phyloP scores from a whole-genome alignment of 192 early-diverging fungal species.

The Entomortierella parvispora region DNA sequence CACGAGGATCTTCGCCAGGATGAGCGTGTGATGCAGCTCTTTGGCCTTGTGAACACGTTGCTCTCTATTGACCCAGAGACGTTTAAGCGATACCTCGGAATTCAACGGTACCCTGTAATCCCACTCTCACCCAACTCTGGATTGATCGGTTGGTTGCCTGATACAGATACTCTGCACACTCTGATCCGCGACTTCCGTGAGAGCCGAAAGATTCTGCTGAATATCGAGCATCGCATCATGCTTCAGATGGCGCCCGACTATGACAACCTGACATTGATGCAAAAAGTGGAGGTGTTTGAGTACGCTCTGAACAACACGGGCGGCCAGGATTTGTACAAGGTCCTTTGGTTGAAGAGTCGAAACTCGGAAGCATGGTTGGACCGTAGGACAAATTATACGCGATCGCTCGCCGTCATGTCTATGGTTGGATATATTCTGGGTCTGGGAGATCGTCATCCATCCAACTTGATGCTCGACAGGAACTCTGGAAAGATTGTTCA shows the following conservation, averaged over 20 bases:
- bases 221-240: slow-evolving; percentile 92
- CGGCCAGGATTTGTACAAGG: slow-evolving; percentile 92
- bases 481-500: slow-evolving; percentile 94
- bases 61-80: slow-evolving; percentile 85
- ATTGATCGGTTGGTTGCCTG: slow-evolving; percentile 92
- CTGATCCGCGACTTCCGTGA: slow-evolving; percentile 90
- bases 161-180: slow-evolving; percentile 89
- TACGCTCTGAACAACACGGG: slow-evolving; percentile 89
- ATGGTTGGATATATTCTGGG: slow-evolving; percentile 99
- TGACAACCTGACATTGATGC: slow-evolving; percentile 84
- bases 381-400: slow-evolving; percentile 92
- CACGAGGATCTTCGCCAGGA: slow-evolving; percentile 99
- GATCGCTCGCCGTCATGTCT: slow-evolving; percentile 96
- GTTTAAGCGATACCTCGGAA: slow-evolving; percentile 89
- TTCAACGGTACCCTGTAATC: slow-evolving; percentile 90
- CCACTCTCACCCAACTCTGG: slow-evolving; percentile 96
- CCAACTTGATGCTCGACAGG: slow-evolving; percentile 92
- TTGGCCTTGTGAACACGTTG: slow-evolving; percentile 95
- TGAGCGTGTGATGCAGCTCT: slow-evolving; percentile 98
- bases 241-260: slow-evolving; percentile 94
- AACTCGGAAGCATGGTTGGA: slow-evolving; percentile 98
- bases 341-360: slow-evolving; percentile 94
- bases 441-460: slow-evolving; percentile 95
- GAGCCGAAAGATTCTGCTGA: slow-evolving; percentile 80
- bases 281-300: slow-evolving; percentile 97